Base-by-base conservation (phyloP, 441 rosid genomes). In the Corymbia citriodora region DNA sequence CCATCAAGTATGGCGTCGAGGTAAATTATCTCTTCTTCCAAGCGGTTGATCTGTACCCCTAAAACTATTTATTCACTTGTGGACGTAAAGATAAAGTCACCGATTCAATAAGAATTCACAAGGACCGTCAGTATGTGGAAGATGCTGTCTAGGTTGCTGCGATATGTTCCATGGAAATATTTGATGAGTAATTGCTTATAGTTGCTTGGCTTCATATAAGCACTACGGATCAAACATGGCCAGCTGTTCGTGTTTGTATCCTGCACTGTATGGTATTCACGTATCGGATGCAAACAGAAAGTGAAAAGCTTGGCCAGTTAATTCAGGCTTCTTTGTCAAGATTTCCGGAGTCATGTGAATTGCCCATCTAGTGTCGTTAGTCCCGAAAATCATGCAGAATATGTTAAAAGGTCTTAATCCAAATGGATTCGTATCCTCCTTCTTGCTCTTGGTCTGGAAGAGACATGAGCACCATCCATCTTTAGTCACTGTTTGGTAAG, bases 1-100 rank as follows among this genome's bases (percentile, higher is more conserved):
- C 95, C 90, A 93, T 93, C 91, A 92, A 92, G 79, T 93, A 93
- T 45, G 95, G 94, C 16, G 95, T 92, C 59, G 95, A 93, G 92
- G 95, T 93, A 82, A 54, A 90, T 33, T 45, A 8, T 54, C 49
- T 87, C 55, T 55, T 91, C 89, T 74, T 36, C 92, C 89, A 89
- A 79, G 85, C 7, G 85, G 85, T 40, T 23, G 85, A 40, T 79
- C n/a, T 45, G 85, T 40, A 40, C 52, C 74, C 85, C n/a, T 23
- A 27, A 74, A 74, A 40, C 29, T 40, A 17, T 40, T 74, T 74
- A 6, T 74, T 40, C 83, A 25, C 83, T 21, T 21, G 52, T 74
- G 50, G 83, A 45, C 17, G 29, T 40, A 40, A 40, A 40, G 50
- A 74, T 12, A 7, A 40, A 16, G 11, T 45, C 29, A 19, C n/a